These are phyloP conservation scores for Ustilago cynodontis DNA, from an alignment of 1,284 basidiomycete species.

Conservation along the genomic window DNA sequence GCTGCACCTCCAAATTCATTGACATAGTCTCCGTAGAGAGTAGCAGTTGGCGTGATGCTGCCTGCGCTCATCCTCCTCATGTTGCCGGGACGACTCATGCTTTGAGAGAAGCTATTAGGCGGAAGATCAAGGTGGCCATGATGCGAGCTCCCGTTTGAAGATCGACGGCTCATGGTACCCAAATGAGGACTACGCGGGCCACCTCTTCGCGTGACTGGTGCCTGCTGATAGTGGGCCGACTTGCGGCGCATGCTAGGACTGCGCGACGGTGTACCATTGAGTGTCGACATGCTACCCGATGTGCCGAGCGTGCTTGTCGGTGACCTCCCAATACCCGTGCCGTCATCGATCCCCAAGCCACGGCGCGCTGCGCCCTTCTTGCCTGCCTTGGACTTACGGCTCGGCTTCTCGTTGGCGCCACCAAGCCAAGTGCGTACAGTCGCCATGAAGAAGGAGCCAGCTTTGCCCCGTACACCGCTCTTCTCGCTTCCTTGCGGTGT, in stretches of 20 bases:
- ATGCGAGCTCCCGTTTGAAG: slow-evolving; percentile 53
- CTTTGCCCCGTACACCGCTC: slow-evolving; percentile 29
- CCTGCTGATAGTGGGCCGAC: slow-evolving; percentile 36
- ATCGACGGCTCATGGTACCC: slow-evolving; percentile 50
- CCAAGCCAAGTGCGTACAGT: slow-evolving; percentile 85
- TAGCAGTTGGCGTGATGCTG: slow-evolving; percentile 64
- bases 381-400: slow-evolving; percentile 80
- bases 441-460: slow-evolving; percentile 56
- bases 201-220: slow-evolving; percentile 20
- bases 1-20: slow-evolving; percentile 22
- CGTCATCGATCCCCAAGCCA: slow-evolving; percentile 34
- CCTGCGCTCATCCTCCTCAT: slow-evolving; percentile 59
- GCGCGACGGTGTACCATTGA: slow-evolving; percentile 25
- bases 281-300: slow-evolving; percentile 23
- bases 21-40: slow-evolving; percentile 47
- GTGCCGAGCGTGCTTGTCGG: slow-evolving; percentile 22
- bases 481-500: slow-evolving; percentile 50
- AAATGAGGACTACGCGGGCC: slow-evolving; percentile 46
- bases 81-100: slow-evolving; percentile 47
- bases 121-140: slow-evolving; percentile 27
- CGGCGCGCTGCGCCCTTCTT: slow-evolving; percentile 76
- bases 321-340: slow-evolving; percentile 14
- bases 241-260: slow-evolving; percentile 36
- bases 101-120: slow-evolving; percentile 37
- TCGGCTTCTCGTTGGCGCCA: slow-evolving; percentile 79